Evolutionary conservation across 768 basidiomycete genomes (phyloP), one percentile per base, ranked within the genome.

Genomic region (Hemileccinum rubropunctum): DNA sequence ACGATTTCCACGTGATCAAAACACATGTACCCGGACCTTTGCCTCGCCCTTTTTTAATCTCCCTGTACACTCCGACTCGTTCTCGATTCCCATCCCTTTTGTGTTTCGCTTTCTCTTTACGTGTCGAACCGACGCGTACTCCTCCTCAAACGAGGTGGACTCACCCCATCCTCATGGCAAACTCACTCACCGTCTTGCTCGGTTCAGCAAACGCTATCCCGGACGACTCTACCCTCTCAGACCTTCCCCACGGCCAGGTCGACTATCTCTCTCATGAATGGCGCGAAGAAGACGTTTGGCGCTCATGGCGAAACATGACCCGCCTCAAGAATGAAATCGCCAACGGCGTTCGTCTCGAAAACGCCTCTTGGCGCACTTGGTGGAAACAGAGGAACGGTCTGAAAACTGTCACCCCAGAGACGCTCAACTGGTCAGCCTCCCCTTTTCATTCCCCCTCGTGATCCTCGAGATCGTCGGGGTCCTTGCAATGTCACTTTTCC

Each of bases 341-440:
- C 6, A 98, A 99, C 66, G 95, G 95, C 41, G 77, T 88, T 42
- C 77, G 95, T 42, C 81, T 99, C 49, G 97, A 99, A 77, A 99
- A 99, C 63, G 97, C 97, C 9, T 91, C 88, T 53, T 99, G 95
- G 95, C 76, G 95, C 36, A 98, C 95, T 1, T 99, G 95, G 95
- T 98, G 95, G 86, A 98, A 98, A 73, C 95, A 98, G 79, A 77
- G 95, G 54, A 97, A 97, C 61, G 90, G 94, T 57, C 80, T 99
- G 53, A 91, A 87, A 74, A 99, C 95, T 0, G 79, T 99, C 66
- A 88, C 86, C 21, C 95, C 95, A 50, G 97, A 99, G 75, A 97
- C 95, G 4, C 82, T 99, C 60, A 99, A 99, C 69, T 99, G 95
- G 95, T 98, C 63, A 62, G 88, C 70, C 61, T 18, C n/a, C 23